Percentiles rank a stretch among this genome's conserved stretches.
Conservation (phyloP, 1,284 basidiomycete genomes). For the Cutaneotrichosporon spelunceum region DNA sequence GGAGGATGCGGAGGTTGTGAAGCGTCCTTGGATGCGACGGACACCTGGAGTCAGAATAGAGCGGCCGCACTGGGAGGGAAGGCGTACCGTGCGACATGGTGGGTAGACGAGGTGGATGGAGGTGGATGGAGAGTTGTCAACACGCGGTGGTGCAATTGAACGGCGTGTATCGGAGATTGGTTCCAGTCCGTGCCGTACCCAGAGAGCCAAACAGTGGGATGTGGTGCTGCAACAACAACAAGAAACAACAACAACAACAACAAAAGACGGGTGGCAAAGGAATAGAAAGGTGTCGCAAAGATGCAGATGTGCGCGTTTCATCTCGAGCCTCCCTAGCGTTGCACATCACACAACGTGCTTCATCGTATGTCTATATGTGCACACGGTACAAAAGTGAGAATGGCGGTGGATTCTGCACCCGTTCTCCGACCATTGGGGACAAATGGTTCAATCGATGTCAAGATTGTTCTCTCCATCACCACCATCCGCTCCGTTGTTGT, state of each 20-base stretch:
- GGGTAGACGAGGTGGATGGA: not conserved
- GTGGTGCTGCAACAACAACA: not conserved
- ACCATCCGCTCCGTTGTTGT: not conserved
- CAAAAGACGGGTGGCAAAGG: too few relatives aligned
- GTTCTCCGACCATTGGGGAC: not conserved
- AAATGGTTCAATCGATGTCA: too few relatives aligned
- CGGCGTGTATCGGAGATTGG: not conserved
- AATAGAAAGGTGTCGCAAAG: not conserved
- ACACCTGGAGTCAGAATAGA: conserved; percentile 8
- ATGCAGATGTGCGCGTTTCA: not conserved
- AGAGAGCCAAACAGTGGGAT: not conserved
- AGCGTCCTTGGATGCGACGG: conserved; percentile 33
- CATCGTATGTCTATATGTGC: too few relatives aligned
- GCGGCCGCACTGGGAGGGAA: not conserved
- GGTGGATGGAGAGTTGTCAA: conserved; percentile 5
- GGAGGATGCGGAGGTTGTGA: conserved; percentile 31
- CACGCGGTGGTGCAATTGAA: not conserved
- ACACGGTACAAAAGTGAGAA: too few relatives aligned
- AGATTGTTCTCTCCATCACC: not conserved
- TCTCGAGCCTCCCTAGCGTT: not conserved
- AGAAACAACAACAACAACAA: not conserved
- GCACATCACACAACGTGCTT: too few relatives aligned
- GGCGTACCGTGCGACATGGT: conserved; percentile 13
- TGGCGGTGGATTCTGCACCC: too few relatives aligned
- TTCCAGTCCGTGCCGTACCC: not conserved